Conservation (phyloP, 2,329 filamentous ascomycete genomes). For the Myriosclerotinia duriaeana region DNA sequence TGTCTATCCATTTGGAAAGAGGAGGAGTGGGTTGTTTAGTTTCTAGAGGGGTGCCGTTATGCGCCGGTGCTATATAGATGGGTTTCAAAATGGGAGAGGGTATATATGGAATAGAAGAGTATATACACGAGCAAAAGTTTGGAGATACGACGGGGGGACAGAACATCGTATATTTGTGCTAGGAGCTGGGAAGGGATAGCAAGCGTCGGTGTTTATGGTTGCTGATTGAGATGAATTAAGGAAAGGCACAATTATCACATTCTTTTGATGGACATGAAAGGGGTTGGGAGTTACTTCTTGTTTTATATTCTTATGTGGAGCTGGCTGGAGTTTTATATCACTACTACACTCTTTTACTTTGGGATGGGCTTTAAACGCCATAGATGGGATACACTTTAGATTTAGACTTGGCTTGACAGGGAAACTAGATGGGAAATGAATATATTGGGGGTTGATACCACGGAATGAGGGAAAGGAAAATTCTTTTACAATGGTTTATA, state of each 20-base stretch:
- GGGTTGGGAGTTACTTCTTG: neutral
- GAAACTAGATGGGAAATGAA: constrained; percentile 8
- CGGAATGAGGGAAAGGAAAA: constrained; percentile 12
- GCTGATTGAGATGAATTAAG: constrained; percentile 3
- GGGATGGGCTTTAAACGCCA: neutral
- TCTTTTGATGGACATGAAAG: neutral
- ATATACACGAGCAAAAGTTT: neutral
- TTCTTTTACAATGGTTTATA: neutral
- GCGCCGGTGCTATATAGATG: neutral
- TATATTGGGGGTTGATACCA: constrained; percentile 17
- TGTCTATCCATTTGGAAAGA: constrained; percentile 46
- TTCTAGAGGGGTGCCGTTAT: constrained; percentile 36
- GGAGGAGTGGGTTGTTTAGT: constrained; percentile 45
- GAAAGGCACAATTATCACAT: constrained; percentile 5
- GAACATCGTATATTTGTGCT: constrained; percentile 3
- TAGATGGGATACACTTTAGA: neutral
- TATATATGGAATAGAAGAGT: neutral
- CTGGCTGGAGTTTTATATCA: neutral
- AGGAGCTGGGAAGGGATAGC: neutral
- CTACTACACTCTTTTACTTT: constrained; percentile 8
- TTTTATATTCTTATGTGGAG: neutral
- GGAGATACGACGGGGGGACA: neutral
- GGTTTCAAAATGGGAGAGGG: neutral
- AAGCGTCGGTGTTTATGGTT: constrained; percentile 4
- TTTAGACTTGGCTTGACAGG: constrained; percentile 7